Evolutionary conservation across 2,329 filamentous ascomycete species (phyloP), one percentile per base, ranked within the genome.

Genomic region (Achaetomium macrosporum): DNA sequence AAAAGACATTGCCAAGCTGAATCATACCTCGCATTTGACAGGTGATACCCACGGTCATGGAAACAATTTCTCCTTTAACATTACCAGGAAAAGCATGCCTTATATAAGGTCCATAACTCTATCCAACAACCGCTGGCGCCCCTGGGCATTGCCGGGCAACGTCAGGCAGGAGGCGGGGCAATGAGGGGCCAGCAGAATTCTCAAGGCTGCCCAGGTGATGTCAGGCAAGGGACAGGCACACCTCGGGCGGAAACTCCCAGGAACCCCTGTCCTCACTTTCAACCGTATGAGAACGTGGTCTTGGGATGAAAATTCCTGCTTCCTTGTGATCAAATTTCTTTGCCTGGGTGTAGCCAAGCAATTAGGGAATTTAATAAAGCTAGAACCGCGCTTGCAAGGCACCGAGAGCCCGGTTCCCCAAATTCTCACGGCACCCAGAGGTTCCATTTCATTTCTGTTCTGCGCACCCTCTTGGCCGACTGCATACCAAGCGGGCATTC

Each of bases 241-340:
- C 35, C 35, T 37, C 13, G 35, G 13, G 37, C 36, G 52, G 42
- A 46, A 46, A 41, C 46, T 50, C 41, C 33, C 50, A 29, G 35
- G 29, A 37, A 5, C 40, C 25, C 49, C 13, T 49, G 36, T 47
- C 42, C 33, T 35, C 44, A 35, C 41, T 37, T 17, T 36, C n/a
- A 13, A 25, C 20, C 30, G 33, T 39, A 36, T 13, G 47, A 40
- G 17, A 48, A 50, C 37, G 40, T 50, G 47, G 47, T 37, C 42
- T 42, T 25, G 31, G 41, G 41, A 55, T 40, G 56, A 59, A 59
- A 53, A 51, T 42, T 48, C 39, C 47, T 49, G 39, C 37, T 42
- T 30, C 47, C 59, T 53, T 61, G 59, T 59, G 59, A 61, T 59
- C 59, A 58, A 37, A 11, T 44, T 50, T 53, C 47, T 39, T 33